A percentile compares a stretch with the other conserved stretches of the same genome.
These are phyloP conservation scores for Colletotrichum horii DNA, from an alignment of 2,329 filamentous ascomycete genomes.

Conservation along the genomic window DNA sequence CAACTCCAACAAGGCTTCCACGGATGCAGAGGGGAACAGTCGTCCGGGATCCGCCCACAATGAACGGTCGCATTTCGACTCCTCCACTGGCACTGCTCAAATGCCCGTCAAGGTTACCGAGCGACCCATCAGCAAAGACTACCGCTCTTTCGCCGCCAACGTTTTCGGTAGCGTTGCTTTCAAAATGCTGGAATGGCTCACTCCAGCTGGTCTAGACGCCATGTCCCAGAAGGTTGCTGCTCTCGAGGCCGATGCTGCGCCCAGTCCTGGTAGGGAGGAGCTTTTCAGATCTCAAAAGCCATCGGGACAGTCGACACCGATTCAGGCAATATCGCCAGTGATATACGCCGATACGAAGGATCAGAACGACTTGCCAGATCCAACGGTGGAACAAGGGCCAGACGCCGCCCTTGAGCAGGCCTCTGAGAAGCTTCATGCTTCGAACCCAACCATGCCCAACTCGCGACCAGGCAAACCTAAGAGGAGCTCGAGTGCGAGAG, in stretches of 20 bases:
- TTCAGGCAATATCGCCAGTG: slow-evolving; percentile 3
- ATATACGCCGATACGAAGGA: slow-evolving; percentile 23
- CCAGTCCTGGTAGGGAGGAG: slow-evolving; percentile 1
- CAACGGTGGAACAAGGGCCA: neutral
- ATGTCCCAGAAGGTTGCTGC: slow-evolving; percentile 47
- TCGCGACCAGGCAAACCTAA: slow-evolving; percentile 8
- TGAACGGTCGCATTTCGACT: slow-evolving; percentile 21
- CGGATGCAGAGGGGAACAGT: neutral
- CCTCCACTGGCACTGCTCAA: slow-evolving; percentile 15
- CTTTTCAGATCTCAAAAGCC: slow-evolving; percentile 2
- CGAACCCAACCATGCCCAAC: neutral
- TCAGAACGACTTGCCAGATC: slow-evolving; percentile 16
- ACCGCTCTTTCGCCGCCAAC: slow-evolving; percentile 66
- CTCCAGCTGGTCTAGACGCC: slow-evolving; percentile 58
- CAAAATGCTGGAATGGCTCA: slow-evolving; percentile 75
- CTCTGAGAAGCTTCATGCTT: slow-evolving; percentile 9
- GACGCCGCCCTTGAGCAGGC: neutral
- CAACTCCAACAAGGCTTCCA: neutral
- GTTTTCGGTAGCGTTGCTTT: slow-evolving; percentile 70
- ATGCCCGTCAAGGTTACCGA: slow-evolving; percentile 45
- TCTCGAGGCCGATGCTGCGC: slow-evolving; percentile 29
- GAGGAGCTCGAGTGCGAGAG: slow-evolving; percentile 27
- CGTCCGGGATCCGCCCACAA: neutral
- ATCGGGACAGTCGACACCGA: slow-evolving; percentile 11
- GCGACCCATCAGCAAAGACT: slow-evolving; percentile 55